Evolutionary conservation across 371 early-diverging fungal genomes (phyloP), one percentile per base, ranked within the genome.

Genomic region (Mortierella polycephala): DNA sequence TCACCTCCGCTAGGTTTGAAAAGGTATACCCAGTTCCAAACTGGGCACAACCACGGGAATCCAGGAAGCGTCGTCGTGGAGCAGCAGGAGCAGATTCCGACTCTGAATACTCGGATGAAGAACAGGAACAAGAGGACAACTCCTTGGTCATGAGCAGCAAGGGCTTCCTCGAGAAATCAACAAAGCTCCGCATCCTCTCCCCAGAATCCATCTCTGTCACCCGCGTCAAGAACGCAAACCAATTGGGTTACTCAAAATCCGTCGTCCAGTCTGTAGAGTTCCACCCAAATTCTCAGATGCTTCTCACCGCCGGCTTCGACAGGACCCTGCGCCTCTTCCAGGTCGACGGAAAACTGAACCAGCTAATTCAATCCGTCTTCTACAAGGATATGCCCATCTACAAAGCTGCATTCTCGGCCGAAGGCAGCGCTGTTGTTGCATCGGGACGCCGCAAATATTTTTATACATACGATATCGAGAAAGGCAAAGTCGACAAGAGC

Each of bases 341-440:
- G 64, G 87, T 97, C 7, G 96, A 98, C 64, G 97, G 96, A 23
- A 93, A 94, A 80, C 81, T 91, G 47, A 98, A 97, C 82, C 93
- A 90, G 30, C 92, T 96, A 79, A 87, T 98, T 59, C 94, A 95
- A 81, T 90, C 92, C 3, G 85, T 96, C 20, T 85, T 85, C 57
- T 88, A 95, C 75, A 90, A 93, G 64, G 96, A 96, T 79, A 74
- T 96, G 76, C 93, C 94, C 0, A 90, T 96, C 49, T 83, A 83
- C 60, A 76, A 82, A 16, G 95, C 96, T 3, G 83, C 82, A 57
- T 97, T 97, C 72, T 88, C 91, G 10, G 85, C 91, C n/a, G 83
- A 85, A 30, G 96, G 96, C 0, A 74, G 87, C 23, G 86, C 93
- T 52, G 85, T 96, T 41, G 77, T 96, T 40, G 83, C 89, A 4